A percentile compares a stretch with the other conserved stretches of the same genome.
Evolutionary conservation across 177 flowering plant species (phyloP).

Genomic region (Vitis hybrid): DNA sequence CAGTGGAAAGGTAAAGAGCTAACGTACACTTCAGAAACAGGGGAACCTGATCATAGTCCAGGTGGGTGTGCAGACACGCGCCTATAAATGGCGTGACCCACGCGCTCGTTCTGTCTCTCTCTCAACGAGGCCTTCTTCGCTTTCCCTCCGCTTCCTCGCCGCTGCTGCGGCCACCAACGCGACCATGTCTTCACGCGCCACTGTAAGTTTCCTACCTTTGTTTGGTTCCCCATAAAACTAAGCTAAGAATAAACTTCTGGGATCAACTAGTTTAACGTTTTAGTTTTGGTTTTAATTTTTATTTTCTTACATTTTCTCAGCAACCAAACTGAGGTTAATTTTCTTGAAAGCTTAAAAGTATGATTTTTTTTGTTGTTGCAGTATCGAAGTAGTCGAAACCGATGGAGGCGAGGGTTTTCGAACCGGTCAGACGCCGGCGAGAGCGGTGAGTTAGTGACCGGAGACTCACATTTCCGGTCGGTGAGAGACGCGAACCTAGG

Average conservation of each 20-base stretch:
- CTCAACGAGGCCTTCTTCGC: slow-evolving; percentile 28
- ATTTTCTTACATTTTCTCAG: too few species aligned
- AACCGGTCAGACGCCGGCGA: slow-evolving; percentile 11
- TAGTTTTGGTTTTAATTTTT: too few species aligned
- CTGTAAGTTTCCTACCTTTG: slow-evolving; percentile 15
- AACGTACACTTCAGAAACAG: not conserved
- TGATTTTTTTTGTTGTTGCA: slow-evolving; percentile 11
- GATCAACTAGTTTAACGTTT: too few species aligned
- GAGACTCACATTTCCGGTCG: slow-evolving; percentile 36
- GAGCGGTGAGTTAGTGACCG: slow-evolving; percentile 28
- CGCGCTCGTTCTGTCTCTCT: not conserved
- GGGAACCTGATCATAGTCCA: not conserved
- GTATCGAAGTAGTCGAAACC: slow-evolving; percentile 32
- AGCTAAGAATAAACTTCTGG: too few species aligned
- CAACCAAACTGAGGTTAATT: not conserved
- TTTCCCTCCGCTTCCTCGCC: slow-evolving; percentile 26
- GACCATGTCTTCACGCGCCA: slow-evolving; percentile 36
- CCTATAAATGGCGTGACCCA: too few species aligned
- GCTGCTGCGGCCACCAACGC: slow-evolving; percentile 18
- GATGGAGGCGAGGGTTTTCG: slow-evolving; percentile 29
- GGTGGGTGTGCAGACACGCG: too few species aligned
- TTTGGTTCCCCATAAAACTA: not conserved
- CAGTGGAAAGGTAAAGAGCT: not conserved
- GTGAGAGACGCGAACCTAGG: slow-evolving; percentile 31
- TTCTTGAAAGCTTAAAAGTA: not conserved